Evolutionary conservation across 2,329 filamentous ascomycete species (phyloP).

Genomic region (Cladorrhinum sp.): DNA sequence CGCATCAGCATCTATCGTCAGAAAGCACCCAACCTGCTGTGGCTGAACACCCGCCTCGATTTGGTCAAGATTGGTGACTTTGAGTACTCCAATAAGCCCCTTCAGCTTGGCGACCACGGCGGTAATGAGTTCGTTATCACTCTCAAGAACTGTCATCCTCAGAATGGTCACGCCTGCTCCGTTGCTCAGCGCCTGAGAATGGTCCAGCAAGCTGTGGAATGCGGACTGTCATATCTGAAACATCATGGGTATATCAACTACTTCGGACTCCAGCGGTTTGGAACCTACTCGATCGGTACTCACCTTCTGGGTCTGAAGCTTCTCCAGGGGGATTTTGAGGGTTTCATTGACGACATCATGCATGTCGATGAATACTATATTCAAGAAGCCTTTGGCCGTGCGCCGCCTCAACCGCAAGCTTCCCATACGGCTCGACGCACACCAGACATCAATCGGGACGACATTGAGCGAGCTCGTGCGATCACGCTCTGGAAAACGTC

Average conservation of each 20-base stretch:
- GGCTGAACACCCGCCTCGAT: conserved; percentile 61
- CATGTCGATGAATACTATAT: conserved; percentile 65
- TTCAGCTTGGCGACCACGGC: conserved; percentile 77
- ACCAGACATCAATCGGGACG: conserved; percentile 62
- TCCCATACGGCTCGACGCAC: conserved; percentile 24
- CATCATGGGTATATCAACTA: conserved; percentile 91
- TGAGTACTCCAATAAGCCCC: conserved; percentile 65
- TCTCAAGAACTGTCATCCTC: conserved; percentile 75
- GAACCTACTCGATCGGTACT: conserved; percentile 81
- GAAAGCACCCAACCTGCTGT: conserved; percentile 57
- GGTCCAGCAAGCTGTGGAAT: conserved; percentile 49
- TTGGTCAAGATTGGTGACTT: conserved; percentile 75
- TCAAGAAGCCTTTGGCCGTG: conserved; percentile 47
- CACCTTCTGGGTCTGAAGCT: conserved; percentile 83
- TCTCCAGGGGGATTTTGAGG: conserved; percentile 75
- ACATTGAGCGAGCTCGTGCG: conserved; percentile 73
- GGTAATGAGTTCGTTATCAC: conserved; percentile 95
- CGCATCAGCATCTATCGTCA: conserved; percentile 63
- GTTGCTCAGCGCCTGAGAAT: conserved; percentile 46
- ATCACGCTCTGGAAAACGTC: conserved; percentile 70
- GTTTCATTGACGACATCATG: conserved; percentile 74
- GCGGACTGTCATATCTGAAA: conserved; percentile 64
- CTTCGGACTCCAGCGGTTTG: conserved; percentile 95
- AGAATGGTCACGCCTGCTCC: conserved; percentile 38
- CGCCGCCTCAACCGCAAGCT: not conserved